Evolutionary conservation across 2,329 filamentous ascomycete species (phyloP).

Genomic region (Alternaria solani): DNA sequence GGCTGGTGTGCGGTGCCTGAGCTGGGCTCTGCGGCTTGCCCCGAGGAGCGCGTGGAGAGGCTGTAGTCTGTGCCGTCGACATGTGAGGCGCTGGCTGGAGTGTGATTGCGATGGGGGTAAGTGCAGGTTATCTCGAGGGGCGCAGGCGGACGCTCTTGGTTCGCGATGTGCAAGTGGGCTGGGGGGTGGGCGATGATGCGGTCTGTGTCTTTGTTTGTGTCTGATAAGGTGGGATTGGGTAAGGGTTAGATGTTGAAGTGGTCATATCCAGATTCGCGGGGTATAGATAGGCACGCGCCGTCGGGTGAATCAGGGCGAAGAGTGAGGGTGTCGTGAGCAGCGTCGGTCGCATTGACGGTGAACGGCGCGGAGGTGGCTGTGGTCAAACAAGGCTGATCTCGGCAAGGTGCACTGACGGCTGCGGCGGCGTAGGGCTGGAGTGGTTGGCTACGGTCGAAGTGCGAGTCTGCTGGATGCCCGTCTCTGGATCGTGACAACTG

Average conservation of each 20-base stretch:
- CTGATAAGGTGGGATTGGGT: constrained; percentile 30
- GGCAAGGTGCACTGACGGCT: constrained; percentile 29
- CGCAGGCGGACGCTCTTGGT: constrained; percentile 35
- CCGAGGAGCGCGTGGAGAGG: constrained; percentile 46
- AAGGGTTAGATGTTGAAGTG: constrained; percentile 37
- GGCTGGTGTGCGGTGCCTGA: constrained; percentile 36
- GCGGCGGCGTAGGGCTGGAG: constrained; percentile 33
- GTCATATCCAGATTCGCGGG: constrained; percentile 45
- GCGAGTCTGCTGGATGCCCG: neutral
- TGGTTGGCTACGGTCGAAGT: constrained; percentile 8
- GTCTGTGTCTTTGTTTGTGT: constrained; percentile 29
- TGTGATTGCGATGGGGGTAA: constrained; percentile 9
- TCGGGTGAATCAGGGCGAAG: constrained; percentile 19
- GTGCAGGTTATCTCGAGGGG: constrained; percentile 38
- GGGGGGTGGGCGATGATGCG: constrained; percentile 35
- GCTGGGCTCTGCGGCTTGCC: constrained; percentile 44
- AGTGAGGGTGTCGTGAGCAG: constrained; percentile 22
- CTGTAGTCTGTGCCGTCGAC: constrained; percentile 43
- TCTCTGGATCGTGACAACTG: neutral
- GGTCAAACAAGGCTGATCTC: constrained; percentile 26
- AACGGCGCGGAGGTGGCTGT: constrained; percentile 32
- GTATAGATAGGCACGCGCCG: constrained; percentile 35
- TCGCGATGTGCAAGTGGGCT: constrained; percentile 20
- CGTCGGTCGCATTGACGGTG: constrained; percentile 25
- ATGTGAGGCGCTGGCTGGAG: constrained; percentile 32